Evolutionary conservation across 108 stramenopile genomes (phyloP).

Genomic region (Cyclotella cryptica): DNA sequence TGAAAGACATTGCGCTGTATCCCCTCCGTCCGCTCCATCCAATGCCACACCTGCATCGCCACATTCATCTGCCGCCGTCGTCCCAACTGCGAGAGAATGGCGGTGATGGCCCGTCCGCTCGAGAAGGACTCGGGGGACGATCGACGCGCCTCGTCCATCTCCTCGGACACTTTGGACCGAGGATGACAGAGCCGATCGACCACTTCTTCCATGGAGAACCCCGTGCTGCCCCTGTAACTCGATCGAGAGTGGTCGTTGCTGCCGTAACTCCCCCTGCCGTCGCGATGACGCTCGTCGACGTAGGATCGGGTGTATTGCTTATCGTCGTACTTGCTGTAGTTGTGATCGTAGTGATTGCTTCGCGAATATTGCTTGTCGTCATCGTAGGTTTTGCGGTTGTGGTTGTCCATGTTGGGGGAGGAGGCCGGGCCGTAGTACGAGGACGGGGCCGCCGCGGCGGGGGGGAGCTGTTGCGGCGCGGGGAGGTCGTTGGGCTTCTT

Average conservation of each 20-base stretch:
- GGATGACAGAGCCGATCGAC: constrained; percentile 68
- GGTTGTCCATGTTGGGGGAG: not conserved
- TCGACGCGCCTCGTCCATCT: constrained; percentile 63
- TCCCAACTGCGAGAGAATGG: constrained; percentile 76
- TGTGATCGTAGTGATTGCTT: constrained; percentile 4
- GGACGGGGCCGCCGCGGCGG: not conserved
- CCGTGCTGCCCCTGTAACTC: constrained; percentile 19
- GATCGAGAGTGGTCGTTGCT: constrained; percentile 17
- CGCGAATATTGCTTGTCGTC: constrained; percentile 21
- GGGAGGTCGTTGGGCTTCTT: not conserved
- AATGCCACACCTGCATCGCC: constrained; percentile 76
- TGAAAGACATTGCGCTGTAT: constrained; percentile 76
- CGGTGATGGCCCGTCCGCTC: constrained; percentile 76
- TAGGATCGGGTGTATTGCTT: constrained; percentile 42
- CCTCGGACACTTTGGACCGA: constrained; percentile 59
- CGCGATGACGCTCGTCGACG: constrained; percentile 9
- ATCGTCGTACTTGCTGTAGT: constrained; percentile 53
- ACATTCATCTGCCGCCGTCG: constrained; percentile 69
- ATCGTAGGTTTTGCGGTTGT: constrained; percentile 22
- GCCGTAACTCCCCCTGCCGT: not conserved
- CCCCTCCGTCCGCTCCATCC: constrained; percentile 63
- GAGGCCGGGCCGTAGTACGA: constrained; percentile 9
- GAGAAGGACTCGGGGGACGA: constrained; percentile 63
- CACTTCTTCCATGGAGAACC: constrained; percentile 60
- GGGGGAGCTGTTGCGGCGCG: not conserved